These are phyloP conservation scores for Inonotus obliquus DNA, from an alignment of 1,284 basidiomycete species.

Conservation along the genomic window DNA sequence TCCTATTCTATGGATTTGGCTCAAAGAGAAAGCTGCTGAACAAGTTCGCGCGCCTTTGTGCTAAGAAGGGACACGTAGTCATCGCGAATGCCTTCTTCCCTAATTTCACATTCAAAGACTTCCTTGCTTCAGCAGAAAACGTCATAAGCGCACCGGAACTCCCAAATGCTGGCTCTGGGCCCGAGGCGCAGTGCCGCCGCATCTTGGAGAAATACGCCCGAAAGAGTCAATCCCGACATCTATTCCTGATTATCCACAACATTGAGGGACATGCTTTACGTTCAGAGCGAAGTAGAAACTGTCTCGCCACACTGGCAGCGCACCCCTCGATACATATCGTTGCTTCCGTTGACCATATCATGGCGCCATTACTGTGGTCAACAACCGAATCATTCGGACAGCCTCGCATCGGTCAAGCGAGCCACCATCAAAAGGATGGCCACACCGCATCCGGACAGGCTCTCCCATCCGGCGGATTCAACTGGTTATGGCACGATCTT, in stretches of 20 bases:
- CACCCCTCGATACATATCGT: slow-evolving; percentile 72
- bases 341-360: slow-evolving; percentile 83
- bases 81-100: slow-evolving; percentile 81
- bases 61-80: slow-evolving; percentile 63
- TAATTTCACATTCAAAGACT: slow-evolving; percentile 50
- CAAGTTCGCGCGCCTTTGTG: slow-evolving; percentile 58
- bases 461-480: slow-evolving; percentile 50
- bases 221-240: slow-evolving; percentile 29
- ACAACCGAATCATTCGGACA: slow-evolving; percentile 50
- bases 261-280: slow-evolving; percentile 76
- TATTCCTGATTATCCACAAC: slow-evolving; percentile 84
- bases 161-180: slow-evolving; percentile 32
- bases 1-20: slow-evolving; percentile 84
- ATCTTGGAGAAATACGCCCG: slow-evolving; percentile 58
- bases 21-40: slow-evolving; percentile 78
- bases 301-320: slow-evolving; percentile 66
- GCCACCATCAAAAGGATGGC: slow-evolving; percentile 29
- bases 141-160: slow-evolving; percentile 47
- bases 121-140: slow-evolving; percentile 13
- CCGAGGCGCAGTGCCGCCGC: slow-evolving; percentile 60
- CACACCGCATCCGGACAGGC: slow-evolving; percentile 15
- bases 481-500: slow-evolving; percentile 86
- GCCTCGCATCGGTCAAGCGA: neutral
- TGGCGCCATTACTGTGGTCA: slow-evolving; percentile 75
- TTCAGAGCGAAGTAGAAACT: slow-evolving; percentile 51